Evolutionary conservation across 75 land plant genomes (phyloP), one percentile per base, ranked within the genome.

Genomic region (Pinus tabuliformis): DNA sequence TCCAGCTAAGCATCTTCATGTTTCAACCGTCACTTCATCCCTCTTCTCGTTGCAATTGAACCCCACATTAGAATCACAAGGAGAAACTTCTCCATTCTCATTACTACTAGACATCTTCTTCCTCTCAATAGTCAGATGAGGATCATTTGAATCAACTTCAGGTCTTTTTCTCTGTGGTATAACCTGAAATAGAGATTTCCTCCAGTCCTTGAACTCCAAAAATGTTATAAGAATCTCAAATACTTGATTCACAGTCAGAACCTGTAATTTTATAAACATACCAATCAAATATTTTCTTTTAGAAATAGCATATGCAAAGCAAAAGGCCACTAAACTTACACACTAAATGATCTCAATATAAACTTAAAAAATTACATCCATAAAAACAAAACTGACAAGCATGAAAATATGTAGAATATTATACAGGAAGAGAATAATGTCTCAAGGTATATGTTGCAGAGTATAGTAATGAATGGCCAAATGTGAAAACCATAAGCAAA

Each of bases 231-330:
- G 64, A 75, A 97, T 94, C 78, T 97, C 99, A 26, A 97, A 75
- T 72, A 97, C 99, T 86, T 97, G 98, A 62, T 97, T 97, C 70
- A 97, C 99, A 3, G 99, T 97, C 36, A 97, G 82, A 21, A 97
- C 98, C 98, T 96, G 90, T 77, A 84, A 72, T 21, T 14, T 52
- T 56, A 6, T 2, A 66, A 68, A 36, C 37, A 68, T n/a, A 20
- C 1, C 21, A 68, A 12, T 12, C 42, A 45, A 12, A 68, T 20
- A 20, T 37, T 20, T 65, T 64, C 68, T 30, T 17, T 68, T 20
- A 9, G 49, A 45, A 45, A 45, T 45, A 45, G 7, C 8, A 45
- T 45, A 37, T 7, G 17, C 9, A 18, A 21, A 68, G n/a, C 49
- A 68, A 68, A n/a, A 68, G 22, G 42, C 45, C 71, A 42, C 52